Evolutionary conservation across 176 grass and related monocot species (phyloP).

Genomic region (bread wheat (Triticum aestivum)): IWGSC_CS_RefSeq_v2.1 NC_057809.1:160100317-160100816

Average conservation of each 20-base stretch:
- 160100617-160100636: conserved; percentile 43
- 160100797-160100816: conserved; percentile 30
- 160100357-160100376: conserved; percentile 33
- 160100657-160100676: not conserved
- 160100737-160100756: not conserved
- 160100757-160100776: conserved; percentile 35
- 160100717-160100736: conserved; percentile 23
- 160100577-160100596: conserved; percentile 29
- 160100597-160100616: conserved; percentile 30
- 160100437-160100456: conserved; percentile 34
- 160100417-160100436: conserved; percentile 32
- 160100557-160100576: conserved; percentile 33
- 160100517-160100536: conserved; percentile 12
- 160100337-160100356: conserved; percentile 46
- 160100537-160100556: conserved; percentile 36
- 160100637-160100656: conserved; percentile 34
- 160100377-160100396: conserved; percentile 43
- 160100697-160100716: not conserved
- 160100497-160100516: conserved; percentile 38
- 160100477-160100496: conserved; percentile 43
- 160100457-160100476: conserved; percentile 33
- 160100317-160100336: conserved; percentile 51
- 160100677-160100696: conserved; percentile 40
- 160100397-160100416: conserved; percentile 35
- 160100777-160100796: conserved; percentile 38